Conservation (phyloP, 495 filamentous ascomycete genomes). For the Barbatosphaeria neglecta region DNA sequence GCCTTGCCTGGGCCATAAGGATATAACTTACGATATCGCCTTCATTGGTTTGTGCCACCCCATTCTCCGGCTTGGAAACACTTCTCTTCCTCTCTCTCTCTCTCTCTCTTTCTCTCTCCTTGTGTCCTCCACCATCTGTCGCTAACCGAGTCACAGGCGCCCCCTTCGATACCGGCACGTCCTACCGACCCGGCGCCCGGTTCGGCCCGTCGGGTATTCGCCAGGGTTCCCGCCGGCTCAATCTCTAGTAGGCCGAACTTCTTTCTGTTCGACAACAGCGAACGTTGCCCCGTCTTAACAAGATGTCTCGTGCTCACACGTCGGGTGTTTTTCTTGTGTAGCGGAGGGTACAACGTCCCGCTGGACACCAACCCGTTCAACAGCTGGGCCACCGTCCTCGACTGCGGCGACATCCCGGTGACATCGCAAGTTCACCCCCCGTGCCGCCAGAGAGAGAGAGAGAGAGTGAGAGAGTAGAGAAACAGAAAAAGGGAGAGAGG, state of each 20-base stretch:
- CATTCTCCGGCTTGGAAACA: neutral
- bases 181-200: conserved; percentile 49
- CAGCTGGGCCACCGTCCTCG: conserved; percentile 64
- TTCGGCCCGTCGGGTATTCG: conserved; percentile 82
- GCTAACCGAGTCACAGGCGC: conserved; percentile 18
- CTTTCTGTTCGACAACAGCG: neutral
- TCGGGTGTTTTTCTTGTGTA: too few relatives aligned
- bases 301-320: too few relatives aligned
- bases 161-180: conserved; percentile 28
- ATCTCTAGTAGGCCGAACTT: conserved; percentile 34
- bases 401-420: conserved; percentile 78
- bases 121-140: neutral
- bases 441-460: too few relatives aligned
- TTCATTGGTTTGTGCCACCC: conserved; percentile 58
- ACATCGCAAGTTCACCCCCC: conserved; percentile 52
- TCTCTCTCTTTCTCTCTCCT: too few relatives aligned
- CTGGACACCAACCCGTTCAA: conserved; percentile 70
- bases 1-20: conserved; percentile 57
- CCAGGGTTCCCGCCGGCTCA: conserved; percentile 65
- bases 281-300: neutral
- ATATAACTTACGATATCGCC: conserved; percentile 64
- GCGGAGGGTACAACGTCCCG: conserved; percentile 68
- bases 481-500: conserved; percentile 6
- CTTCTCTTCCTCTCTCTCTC: too few relatives aligned
- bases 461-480: neutral